phyloP scores from a whole-genome alignment of 1,139 yeast species.

The Yamadazyma aaseri region DNA sequence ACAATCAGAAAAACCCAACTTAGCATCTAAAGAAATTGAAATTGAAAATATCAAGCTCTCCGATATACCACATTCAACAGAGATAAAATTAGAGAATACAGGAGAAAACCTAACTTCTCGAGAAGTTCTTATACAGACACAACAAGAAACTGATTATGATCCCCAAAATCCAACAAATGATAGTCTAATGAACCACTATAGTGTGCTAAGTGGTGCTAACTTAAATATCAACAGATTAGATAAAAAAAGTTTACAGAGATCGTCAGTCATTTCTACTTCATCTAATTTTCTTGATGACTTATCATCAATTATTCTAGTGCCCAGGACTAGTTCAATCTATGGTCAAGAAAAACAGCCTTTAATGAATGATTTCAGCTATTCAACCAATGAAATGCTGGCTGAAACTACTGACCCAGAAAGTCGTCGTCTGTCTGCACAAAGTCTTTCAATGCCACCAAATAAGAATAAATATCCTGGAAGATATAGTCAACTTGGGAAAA shows the following conservation, averaged over 20 bases:
- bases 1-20: not conserved
- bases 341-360: not conserved
- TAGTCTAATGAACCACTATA: conserved; percentile 2
- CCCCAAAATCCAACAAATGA: conserved; percentile 1
- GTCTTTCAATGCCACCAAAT: not conserved
- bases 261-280: conserved; percentile 2
- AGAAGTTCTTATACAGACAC: not conserved
- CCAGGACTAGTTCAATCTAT: not conserved
- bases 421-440: not conserved
- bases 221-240: too few relatives aligned
- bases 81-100: not conserved
- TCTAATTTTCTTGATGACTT: conserved; percentile 8
- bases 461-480: not conserved
- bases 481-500: not conserved
- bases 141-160: not conserved
- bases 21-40: not conserved
- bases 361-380: not conserved
- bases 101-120: not conserved
- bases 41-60: not conserved
- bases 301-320: conserved; percentile 5
- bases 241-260: too few relatives aligned
- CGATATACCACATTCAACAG: conserved; percentile 5
- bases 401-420: not conserved
- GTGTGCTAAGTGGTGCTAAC: not conserved
- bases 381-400: not conserved